Percentiles rank a stretch among this genome's conserved stretches.
Evolutionary conservation across 805 yeast genomes (phyloP).

Genomic region (Torulaspora microellipsoides): DNA sequence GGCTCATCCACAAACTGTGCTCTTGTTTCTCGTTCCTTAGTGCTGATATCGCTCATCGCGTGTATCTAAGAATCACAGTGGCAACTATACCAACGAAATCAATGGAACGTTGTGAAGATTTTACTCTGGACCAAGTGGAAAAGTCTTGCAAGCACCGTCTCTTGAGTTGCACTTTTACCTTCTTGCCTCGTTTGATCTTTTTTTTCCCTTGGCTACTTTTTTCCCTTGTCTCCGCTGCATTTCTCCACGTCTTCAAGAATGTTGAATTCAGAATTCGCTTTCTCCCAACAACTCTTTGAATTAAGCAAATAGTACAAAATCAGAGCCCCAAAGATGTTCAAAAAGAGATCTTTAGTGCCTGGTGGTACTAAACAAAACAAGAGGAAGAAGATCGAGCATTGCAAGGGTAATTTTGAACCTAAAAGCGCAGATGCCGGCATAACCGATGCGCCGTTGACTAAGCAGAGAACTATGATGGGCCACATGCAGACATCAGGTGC

Average conservation of each 20-base stretch:
- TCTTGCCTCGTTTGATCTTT: neutral
- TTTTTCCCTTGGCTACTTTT: neutral
- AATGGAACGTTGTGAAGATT: neutral
- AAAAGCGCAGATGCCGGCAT: neutral
- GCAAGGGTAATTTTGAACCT: neutral
- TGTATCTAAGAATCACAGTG: neutral
- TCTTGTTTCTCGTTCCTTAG: conserved; percentile 23
- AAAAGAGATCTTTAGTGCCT: conserved; percentile 19
- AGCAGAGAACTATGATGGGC: conserved; percentile 1
- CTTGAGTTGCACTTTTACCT: too few relatives aligned
- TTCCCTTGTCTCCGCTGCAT: conserved; percentile 1
- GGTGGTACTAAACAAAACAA: conserved; percentile 4
- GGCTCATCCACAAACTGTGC: conserved; percentile 29
- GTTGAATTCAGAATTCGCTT: conserved; percentile 5
- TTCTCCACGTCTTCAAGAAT: neutral
- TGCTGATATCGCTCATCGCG: conserved; percentile 17
- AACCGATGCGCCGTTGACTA: conserved; percentile 1
- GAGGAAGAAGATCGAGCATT: conserved; percentile 14
- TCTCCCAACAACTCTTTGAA: neutral
- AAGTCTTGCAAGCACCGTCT: too few relatives aligned
- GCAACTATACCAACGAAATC: neutral
- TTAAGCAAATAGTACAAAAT: too few relatives aligned
- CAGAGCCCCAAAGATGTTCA: conserved; percentile 19
- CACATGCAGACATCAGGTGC: neutral
- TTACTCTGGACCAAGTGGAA: too few relatives aligned